Evolutionary conservation across 2,329 filamentous ascomycete species (phyloP), one percentile per base, ranked within the genome.

Genomic region (Cladophialophora carrionii): DNA sequence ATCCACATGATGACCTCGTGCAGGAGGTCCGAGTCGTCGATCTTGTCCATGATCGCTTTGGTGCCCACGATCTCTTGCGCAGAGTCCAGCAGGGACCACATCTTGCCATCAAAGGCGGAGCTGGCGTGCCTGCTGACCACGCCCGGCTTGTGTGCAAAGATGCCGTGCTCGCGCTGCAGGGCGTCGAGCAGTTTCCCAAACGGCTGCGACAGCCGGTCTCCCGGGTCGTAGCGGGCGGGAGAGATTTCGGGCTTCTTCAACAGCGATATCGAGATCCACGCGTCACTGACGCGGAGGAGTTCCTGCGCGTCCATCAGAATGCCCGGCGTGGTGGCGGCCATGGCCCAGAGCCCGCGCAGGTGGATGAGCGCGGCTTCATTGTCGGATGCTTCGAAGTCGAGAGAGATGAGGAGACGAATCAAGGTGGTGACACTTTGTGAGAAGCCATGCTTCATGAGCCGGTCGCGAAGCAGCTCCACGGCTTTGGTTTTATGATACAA

Each of bases 351-450:
- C 20, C 58, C 63, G 20, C 63, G 63, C 31, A 65, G 43, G 37
- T 65, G 63, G 7, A 65, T 48, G 31, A 65, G 58, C 1, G 63
- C 53, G 17, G 63, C 55, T 46, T 49, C 32, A 58, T 52, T 24
- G 17, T 65, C 58, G 29, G 53, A 61, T 7, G 31, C 26, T 24
- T 65, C 34, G 41, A 65, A 65, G 22, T 65, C 63, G 24, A 65
- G 57, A 14, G 63, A 65, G 48, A 65, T 65, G 34, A 65, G 58
- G 3, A 65, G 54, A n/a, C 63, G 63, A 22, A 65, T 62, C 26
- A 65, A 46, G 14, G 63, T 62, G 24, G 58, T 32, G 32, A 65
- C 54, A 20, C 54, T 49, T 7, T 52, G 29, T n/a, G 58, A 65
- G 17, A 59, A 55, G 34, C 58, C 62, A 12, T 51, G 12, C 41